Evolutionary conservation across 805 yeast genomes (phyloP), one percentile per base, ranked within the genome.

Genomic region (Sungouiozyma ichnusensis): DNA sequence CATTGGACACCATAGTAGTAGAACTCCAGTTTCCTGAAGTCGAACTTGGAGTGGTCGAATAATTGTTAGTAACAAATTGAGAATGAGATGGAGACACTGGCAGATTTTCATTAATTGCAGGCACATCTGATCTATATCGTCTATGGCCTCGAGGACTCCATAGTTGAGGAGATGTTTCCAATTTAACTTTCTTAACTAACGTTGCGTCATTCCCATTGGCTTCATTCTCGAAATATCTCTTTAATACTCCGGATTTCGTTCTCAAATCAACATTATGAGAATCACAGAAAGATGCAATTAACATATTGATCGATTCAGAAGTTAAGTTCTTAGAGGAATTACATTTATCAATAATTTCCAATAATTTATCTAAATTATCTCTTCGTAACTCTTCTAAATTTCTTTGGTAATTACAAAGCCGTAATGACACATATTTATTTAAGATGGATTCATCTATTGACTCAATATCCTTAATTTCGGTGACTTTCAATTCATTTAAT

Each of bases 291-390:
- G 11, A 7, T 11, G 9, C 29, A 17, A 55, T 38, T 17, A 56
- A 35, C 34, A 35, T 44, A 18, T 44, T 44, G 4, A 56, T 42
- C 4, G 45, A 33, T 9, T 44, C 44, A n/a, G 41, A 45, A 16
- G 46, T 46, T 9, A 56, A 40, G 20, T 48, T 51, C 15, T 47
- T 50, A 27, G 44, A 48, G 3, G 43, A 34, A 3, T 43, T 33
- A 41, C 54, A 50, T 41, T 48, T 53, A 31, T 49, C 53, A 15
- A 56, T 40, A 17, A 56, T 44, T 4, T 38, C 34, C 20, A 42
- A 37, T 35, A 56, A 39, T 36, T 40, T 50, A n/a, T 38, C 44
- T 32, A 56, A 34, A 43, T 54, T 56, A 3, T 42, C 35, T n/a
- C 44, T 39, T 20, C 55, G 49, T 7, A 51, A 17, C 38, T 47